Evolutionary conservation across 495 filamentous ascomycete genomes (phyloP).

Genomic region (Hypoxylon trugodes): DNA sequence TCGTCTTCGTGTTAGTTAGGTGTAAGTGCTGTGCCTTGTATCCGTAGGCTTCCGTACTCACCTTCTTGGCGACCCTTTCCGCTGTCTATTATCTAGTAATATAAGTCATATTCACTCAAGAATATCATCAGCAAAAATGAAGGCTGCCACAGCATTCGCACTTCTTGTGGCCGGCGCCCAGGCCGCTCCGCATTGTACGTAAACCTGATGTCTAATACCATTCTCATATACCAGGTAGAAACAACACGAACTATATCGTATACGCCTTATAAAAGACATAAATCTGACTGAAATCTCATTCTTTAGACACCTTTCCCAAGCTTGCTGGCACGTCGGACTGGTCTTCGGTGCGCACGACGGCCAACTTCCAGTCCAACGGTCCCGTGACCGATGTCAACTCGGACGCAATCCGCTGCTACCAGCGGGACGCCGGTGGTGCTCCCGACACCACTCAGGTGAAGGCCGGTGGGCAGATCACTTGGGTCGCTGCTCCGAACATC

Average conservation of each 20-base stretch:
- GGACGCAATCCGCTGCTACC: conserved; percentile 60
- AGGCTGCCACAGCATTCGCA: conserved; percentile 44
- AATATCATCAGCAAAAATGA: conserved; percentile 43
- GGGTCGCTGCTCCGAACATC: conserved; percentile 56
- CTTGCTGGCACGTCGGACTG: conserved; percentile 52
- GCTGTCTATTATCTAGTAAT: conserved; percentile 5
- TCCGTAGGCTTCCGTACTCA: neutral
- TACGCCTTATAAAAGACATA: neutral
- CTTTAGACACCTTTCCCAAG: conserved; percentile 41
- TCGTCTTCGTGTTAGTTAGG: neutral
- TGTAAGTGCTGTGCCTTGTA: no score
- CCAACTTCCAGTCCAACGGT: conserved; percentile 62
- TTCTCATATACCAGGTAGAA: no score
- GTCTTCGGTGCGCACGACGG: conserved; percentile 58
- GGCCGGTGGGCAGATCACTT: conserved; percentile 55
- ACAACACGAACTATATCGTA: neutral
- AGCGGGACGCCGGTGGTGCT: conserved; percentile 52
- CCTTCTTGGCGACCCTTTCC: neutral
- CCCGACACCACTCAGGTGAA: conserved; percentile 52
- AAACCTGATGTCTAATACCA: no score
- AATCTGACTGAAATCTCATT: neutral
- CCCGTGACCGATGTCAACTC: conserved; percentile 60
- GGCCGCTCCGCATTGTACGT: conserved; percentile 55
- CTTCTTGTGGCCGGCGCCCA: conserved; percentile 45
- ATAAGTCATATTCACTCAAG: conserved; percentile 9